These are phyloP conservation scores for Neopestalotiopsis rosae DNA, from an alignment of 2,329 filamentous ascomycete species.

Conservation along the genomic window DNA sequence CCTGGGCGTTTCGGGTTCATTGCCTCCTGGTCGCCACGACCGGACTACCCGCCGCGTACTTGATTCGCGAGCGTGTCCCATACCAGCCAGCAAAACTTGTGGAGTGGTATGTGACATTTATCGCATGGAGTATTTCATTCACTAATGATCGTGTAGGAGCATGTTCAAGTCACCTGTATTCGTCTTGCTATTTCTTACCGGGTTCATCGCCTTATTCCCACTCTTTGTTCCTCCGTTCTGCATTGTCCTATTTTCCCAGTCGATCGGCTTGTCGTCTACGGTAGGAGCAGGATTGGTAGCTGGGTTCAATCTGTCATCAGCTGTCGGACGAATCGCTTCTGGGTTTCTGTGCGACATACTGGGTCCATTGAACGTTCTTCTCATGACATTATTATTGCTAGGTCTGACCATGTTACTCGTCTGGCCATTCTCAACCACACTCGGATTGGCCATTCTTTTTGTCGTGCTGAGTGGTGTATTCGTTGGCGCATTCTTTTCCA, in stretches of 20 bases:
- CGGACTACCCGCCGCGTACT: conserved; percentile 50
- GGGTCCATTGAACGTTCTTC: conserved; percentile 39
- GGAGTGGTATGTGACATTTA: conserved; percentile 41
- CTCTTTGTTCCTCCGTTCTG: conserved; percentile 60
- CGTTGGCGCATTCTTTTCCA: conserved; percentile 56
- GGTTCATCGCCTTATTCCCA: conserved; percentile 54
- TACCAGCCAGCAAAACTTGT: conserved; percentile 42
- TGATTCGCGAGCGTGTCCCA: conserved; percentile 47
- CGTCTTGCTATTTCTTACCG: conserved; percentile 48
- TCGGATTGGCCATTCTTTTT: conserved; percentile 49
- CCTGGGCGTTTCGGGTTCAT: conserved; percentile 48
- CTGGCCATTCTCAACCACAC: not conserved
- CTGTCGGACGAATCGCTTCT: conserved; percentile 59
- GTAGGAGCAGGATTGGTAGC: conserved; percentile 63
- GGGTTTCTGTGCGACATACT: conserved; percentile 44
- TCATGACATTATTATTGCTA: not conserved
- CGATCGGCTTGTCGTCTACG: conserved; percentile 50
- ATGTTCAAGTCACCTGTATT: conserved; percentile 53
- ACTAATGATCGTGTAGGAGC: too few relatives aligned
- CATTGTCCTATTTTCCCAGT: conserved; percentile 47
- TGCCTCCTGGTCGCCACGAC: conserved; percentile 50
- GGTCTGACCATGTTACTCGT: not conserved
- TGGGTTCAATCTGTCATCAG: conserved; percentile 66
- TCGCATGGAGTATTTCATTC: too few relatives aligned
- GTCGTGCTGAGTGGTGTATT: conserved; percentile 52